Base-by-base conservation (phyloP, 169 alveolate genomes). In the Plasmodium cynomolgi region DNA sequence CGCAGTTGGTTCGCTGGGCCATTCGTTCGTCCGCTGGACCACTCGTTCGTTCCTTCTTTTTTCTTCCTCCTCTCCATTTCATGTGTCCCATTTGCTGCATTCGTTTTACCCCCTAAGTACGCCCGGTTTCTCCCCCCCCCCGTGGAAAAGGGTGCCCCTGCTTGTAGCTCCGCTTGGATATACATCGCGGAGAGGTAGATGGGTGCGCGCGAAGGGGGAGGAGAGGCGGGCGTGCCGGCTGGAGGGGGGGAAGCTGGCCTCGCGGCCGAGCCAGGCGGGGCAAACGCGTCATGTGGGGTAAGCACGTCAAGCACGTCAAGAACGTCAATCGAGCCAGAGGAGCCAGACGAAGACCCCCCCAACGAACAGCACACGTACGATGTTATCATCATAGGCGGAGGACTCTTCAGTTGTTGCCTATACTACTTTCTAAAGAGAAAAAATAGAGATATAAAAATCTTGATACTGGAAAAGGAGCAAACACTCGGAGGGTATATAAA, bases 331-430 rank as follows among this genome's bases (percentile, higher is more conserved):
- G n/a, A n/a, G n/a, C n/a, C n/a, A n/a, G n/a, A n/a, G n/a, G n/a
- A 26, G 26, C 13, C 62, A 26, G 79, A 50, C 17, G 37, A 23
- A 29, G 6, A 5, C 11, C 11, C 4, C 20, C 39, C 23, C n/a
- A n/a, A 20, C 26, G 83, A 84, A 7, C 75, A 85, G 1, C 37
- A 20, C n/a, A 50, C 44, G 2, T 85, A 85, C 29, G 93, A 85
- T 39, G 77, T 85, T n/a, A 20, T 85, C 41, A 29, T 85, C 17
- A 47, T 85, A 29, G 93, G 93, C 7, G 93, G 93, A 5, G 93
- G 93, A 1, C 17, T 85, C 31, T 85, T 74, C 37, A 41, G 84
- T n/a, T 85, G 93, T 47, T 58, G 84, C 44, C 9, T 85, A 62
- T 75, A 85, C 44, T 85, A 85, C 17, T 85, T n/a, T 41, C 41